Base-by-base conservation (phyloP, 495 filamentous ascomycete genomes). In the Talaromyces proteolyticus region DNA sequence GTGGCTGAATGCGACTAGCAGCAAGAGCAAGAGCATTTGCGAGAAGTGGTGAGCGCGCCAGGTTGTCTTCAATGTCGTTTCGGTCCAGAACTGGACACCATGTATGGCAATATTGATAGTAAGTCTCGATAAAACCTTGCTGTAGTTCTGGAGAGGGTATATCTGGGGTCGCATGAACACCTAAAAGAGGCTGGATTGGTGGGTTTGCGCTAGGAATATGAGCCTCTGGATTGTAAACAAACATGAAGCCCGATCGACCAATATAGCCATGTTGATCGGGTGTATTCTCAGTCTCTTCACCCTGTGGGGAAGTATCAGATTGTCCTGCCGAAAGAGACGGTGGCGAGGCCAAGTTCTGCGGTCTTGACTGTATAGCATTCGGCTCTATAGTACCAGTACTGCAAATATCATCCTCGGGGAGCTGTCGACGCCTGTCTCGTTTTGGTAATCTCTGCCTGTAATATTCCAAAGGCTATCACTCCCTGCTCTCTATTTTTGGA, bases 21-120 rank as follows among this genome's bases (percentile, higher is more conserved):
- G 58, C 61, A 11, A 63, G 18, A 24, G 63, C 64, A n/a, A 68
- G 57, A 11, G 65, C 59, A 49, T 68, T 68, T n/a, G 58, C 61
- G 0, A 68, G 53, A n/a, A 66, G 23, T 8, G 65, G 61, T 2
- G 65, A 68, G 36, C 53, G 53, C 4, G 53, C 52, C 3, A 63
- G 52, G 18, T 65, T 63, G 10, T 52, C 38, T 10, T 53, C 17
- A 12, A 68, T 47, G 22, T 46, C 46, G 6, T 63, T 57, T 18
- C 53, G 37, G 42, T 69, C 62, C 7, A 69, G 54, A 0, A 69
- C 65, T 8, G 65, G 65, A 44, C 62, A 65, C 63, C 65, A 69
- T 0, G 63, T 17, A 39, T 61, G 65, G 47, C 63, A 67, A 49
- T 54, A 64, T 4, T 69, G 61, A 16, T 58, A 52, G 39, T 65